A percentile compares a stretch with the other conserved stretches of the same genome.
Conservation (phyloP, 2,329 filamentous ascomycete species). For the Botrytis galanthina region DNA sequence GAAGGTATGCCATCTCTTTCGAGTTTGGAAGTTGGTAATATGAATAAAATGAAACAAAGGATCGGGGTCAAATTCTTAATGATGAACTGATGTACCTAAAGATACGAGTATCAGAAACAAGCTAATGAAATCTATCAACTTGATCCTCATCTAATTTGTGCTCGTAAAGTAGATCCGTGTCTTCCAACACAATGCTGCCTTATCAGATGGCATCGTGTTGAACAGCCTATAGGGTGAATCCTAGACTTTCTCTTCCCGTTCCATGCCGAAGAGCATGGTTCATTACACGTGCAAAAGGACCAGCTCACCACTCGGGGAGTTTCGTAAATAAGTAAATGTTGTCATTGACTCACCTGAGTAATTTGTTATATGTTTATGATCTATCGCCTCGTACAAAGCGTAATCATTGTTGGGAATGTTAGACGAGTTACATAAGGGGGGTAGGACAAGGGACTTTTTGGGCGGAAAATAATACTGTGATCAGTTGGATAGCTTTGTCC, state of each 20-base stretch:
- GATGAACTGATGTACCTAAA: background rate
- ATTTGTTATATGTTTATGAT: constrained; percentile 3
- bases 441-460: constrained; percentile 1
- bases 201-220: background rate
- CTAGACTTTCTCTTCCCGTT: background rate
- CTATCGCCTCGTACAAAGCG: constrained; percentile 5
- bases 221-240: background rate
- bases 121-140: background rate
- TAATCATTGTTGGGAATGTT: background rate
- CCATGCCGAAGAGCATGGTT: background rate
- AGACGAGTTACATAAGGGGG: constrained; percentile 13
- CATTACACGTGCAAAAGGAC: constrained; percentile 1
- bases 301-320: background rate
- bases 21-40: background rate
- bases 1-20: constrained; percentile 10
- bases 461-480: background rate
- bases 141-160: background rate
- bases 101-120: background rate
- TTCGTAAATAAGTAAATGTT: background rate
- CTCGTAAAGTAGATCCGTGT: constrained; percentile 4
- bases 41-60: too few species aligned
- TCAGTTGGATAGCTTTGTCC: background rate
- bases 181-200: background rate
- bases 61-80: background rate
- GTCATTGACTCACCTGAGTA: constrained; percentile 15